Evolutionary conservation across 2,329 filamentous ascomycete species (phyloP).

Genomic region (Sclerotinia borealis): DNA sequence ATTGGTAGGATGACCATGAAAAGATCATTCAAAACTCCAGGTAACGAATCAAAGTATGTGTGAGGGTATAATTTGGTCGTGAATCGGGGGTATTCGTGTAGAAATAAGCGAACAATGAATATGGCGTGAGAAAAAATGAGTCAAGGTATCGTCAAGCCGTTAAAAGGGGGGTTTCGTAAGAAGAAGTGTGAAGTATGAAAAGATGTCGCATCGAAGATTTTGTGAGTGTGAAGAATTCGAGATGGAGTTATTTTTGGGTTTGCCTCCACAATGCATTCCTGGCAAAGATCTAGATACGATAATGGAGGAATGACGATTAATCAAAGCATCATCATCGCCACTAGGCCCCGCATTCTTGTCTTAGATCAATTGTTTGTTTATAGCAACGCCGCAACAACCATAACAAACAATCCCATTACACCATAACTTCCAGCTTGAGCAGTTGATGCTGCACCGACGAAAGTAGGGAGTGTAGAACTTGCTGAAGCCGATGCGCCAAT

Average conservation of each 20-base stretch:
- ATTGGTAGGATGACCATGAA: background rate
- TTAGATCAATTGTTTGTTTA: conserved; percentile 2
- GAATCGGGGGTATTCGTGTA: conserved; percentile 9
- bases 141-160: conserved; percentile 8
- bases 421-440: conserved; percentile 2
- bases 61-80: conserved; percentile 5
- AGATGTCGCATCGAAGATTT: conserved; percentile 11
- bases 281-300: background rate
- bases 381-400: conserved; percentile 1
- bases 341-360: conserved; percentile 5
- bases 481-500: background rate
- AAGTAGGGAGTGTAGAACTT: background rate
- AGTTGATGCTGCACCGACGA: background rate
- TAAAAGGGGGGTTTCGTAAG: background rate
- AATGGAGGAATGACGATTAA: background rate
- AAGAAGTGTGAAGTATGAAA: background rate
- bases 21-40: conserved; percentile 7
- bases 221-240: background rate
- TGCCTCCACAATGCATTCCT: background rate
- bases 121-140: background rate
- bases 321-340: background rate
- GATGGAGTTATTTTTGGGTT: background rate
- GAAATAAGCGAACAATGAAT: background rate
- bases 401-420: conserved; percentile 4
- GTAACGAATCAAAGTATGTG: conserved; percentile 12